These are phyloP conservation scores for Phytophthora pisi DNA, from an alignment of 352 stramenopile genomes.

Conservation along the genomic window DNA sequence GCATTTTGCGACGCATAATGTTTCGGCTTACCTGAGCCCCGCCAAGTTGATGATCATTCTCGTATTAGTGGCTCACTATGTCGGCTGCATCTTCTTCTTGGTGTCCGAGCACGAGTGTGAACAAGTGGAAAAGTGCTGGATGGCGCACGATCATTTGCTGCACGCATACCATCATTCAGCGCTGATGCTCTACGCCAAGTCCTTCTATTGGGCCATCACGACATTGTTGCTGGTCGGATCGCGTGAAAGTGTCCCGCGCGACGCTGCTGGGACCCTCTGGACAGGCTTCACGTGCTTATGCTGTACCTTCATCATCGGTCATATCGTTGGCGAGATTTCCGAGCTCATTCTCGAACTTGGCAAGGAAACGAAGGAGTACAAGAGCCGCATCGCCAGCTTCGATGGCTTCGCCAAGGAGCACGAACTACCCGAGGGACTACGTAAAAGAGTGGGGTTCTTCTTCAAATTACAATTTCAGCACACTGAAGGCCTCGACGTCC, in stretches of 20 bases:
- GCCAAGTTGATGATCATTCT: conserved; percentile 74
- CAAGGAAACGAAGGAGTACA: conserved; percentile 77
- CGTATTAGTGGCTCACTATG: conserved; percentile 57
- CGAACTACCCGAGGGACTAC: conserved; percentile 45
- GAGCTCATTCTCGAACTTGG: conserved; percentile 81
- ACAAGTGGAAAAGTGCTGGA: conserved; percentile 55
- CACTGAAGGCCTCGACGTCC: conserved; percentile 53
- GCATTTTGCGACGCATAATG: conserved; percentile 62
- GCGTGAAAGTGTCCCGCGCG: conserved; percentile 59
- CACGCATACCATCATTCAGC: conserved; percentile 69
- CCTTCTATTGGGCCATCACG: conserved; percentile 79
- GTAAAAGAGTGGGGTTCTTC: conserved; percentile 65
- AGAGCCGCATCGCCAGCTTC: conserved; percentile 72
- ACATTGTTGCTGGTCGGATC: conserved; percentile 68
- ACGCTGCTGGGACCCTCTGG: conserved; percentile 57
- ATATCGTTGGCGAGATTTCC: conserved; percentile 80
- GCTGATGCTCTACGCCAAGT: conserved; percentile 59
- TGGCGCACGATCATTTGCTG: conserved; percentile 64
- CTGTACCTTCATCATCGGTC: conserved; percentile 78
- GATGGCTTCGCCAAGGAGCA: conserved; percentile 76
- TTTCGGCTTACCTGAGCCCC: conserved; percentile 73
- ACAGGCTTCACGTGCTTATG: conserved; percentile 57
- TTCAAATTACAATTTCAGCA: conserved; percentile 69
- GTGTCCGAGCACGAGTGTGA: conserved; percentile 68
- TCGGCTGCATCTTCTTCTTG: conserved; percentile 74